Base-by-base conservation (phyloP, 495 filamentous ascomycete species). In the Penicillium cinerascens region DNA sequence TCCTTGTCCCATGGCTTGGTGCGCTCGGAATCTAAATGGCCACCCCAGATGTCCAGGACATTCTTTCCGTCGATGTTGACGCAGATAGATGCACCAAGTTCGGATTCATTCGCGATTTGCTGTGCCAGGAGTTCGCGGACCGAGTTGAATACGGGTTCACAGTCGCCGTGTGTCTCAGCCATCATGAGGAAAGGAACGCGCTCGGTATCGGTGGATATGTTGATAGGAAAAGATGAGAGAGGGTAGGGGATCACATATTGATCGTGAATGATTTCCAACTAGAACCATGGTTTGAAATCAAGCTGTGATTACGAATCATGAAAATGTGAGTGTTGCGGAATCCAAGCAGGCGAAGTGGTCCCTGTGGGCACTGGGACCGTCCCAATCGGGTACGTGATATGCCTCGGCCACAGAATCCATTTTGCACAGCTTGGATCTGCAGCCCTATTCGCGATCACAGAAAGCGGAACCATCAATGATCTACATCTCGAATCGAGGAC, bases 11-110 rank as follows among this genome's bases (percentile, higher is more conserved):
- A 79, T 6, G 65, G 63, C 7, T 47, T 33, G 3, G 64, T 65
- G 3, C 51, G 52, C 2, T 50, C 54, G 15, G 49, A 40, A 23
- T 75, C 65, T 4, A 58, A 47, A 48, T 71, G 56, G 13, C 77
- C 77, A 41, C 69, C 74, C 75, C 75, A 79, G 47, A 79, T 59
- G 37, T 79, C 72, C 37, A 78, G 25, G 20, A 78, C 72, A 26
- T 68, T 58, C 27, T 65, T 60, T 23, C 74, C 77, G 44, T 65
- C 61, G 25, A 78, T 56, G 36, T 67, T 75, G 5, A 79, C 63
- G 43, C 60, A 67, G 42, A 79, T 39, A 2, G 70, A 76, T 18
- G 66, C 71, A 20, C 76, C 75, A 17, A 74, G 26, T 57, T 79
- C 76, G 16, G 65, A 54, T 21, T 61, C 74, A 7, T 46, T 49